These are phyloP conservation scores for Massarina eburnea DNA, from an alignment of 2,329 filamentous ascomycete species.

Conservation along the genomic window DNA sequence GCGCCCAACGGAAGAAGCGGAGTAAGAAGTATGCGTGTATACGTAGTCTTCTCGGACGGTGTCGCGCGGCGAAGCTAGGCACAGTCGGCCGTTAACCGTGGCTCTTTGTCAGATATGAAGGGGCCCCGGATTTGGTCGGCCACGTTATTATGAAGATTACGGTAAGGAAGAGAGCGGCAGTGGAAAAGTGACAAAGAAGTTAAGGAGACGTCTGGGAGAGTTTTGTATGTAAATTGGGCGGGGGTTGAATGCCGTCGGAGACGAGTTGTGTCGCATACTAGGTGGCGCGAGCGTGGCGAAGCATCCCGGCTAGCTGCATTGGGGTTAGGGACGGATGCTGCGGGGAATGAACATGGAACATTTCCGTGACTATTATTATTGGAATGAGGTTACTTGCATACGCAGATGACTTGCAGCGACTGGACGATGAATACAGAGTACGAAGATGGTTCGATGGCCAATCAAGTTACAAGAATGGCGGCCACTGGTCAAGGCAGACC, in stretches of 20 bases:
- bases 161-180: not conserved
- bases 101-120: not conserved
- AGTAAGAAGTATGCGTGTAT: not conserved
- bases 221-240: not conserved
- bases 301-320: conserved; percentile 7
- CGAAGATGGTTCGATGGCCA: conserved; percentile 1
- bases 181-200: not conserved
- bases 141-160: not conserved
- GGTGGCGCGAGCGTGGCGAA: conserved; percentile 12
- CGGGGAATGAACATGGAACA: too few relatives aligned
- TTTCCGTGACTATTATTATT: too few relatives aligned
- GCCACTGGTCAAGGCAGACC: conserved; percentile 4
- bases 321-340: not conserved
- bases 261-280: conserved; percentile 4
- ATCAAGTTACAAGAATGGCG: not conserved
- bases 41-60: conserved; percentile 11
- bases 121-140: not conserved
- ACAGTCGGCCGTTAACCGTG: conserved; percentile 8
- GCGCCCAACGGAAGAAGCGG: not conserved
- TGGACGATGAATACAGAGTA: conserved; percentile 7
- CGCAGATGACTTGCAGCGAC: not conserved
- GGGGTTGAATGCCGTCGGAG: conserved; percentile 1
- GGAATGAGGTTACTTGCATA: not conserved
- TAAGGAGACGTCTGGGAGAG: not conserved
- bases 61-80: conserved; percentile 24